Evolutionary conservation across 208 protist genomes (phyloP).

Genomic region (Herpetomonas muscarum): DNA sequence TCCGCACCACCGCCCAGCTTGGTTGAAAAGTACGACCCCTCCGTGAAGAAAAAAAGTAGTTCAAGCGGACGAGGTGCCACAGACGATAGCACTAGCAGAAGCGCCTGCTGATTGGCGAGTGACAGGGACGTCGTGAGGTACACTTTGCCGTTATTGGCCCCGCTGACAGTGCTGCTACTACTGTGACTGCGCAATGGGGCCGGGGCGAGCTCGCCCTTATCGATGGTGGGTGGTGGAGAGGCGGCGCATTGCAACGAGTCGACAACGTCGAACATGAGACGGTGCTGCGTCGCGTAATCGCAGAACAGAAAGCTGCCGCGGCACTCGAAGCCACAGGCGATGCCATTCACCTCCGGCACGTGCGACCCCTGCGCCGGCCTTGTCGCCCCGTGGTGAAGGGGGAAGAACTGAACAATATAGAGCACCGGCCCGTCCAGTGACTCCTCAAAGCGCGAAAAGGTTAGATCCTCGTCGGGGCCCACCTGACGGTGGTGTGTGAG

Average conservation of each 20-base stretch:
- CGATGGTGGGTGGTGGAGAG: too few species aligned
- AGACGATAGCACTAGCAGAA: slow-evolving; percentile 34
- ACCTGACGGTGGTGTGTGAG: slow-evolving; percentile 32
- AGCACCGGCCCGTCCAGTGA: slow-evolving; percentile 4
- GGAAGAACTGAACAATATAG: slow-evolving; percentile 73
- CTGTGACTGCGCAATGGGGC: too few species aligned
- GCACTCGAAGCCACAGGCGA: slow-evolving; percentile 68
- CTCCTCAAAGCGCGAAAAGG: slow-evolving; percentile 23
- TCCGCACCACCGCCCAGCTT: background rate
- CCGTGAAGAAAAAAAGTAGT: slow-evolving; percentile 31
- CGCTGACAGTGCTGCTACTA: too few species aligned
- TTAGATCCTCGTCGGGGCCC: slow-evolving; percentile 32
- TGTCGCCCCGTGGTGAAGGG: slow-evolving; percentile 22
- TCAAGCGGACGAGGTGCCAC: slow-evolving; percentile 29
- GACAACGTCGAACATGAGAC: slow-evolving; percentile 7
- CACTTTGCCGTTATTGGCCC: too few species aligned
- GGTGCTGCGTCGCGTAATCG: slow-evolving; percentile 17
- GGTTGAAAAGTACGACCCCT: slow-evolving; percentile 11
- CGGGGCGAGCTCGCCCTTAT: too few species aligned
- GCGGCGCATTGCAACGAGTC: slow-evolving; percentile 1
- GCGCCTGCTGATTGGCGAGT: slow-evolving; percentile 26
- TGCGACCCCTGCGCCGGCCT: slow-evolving; percentile 2
- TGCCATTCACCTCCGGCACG: slow-evolving; percentile 13
- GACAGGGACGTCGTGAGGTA: slow-evolving; percentile 14
- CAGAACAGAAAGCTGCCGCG: slow-evolving; percentile 68